phyloP scores from a whole-genome alignment of 2,329 filamentous ascomycete genomes.

The Claviceps pazoutovae region DNA sequence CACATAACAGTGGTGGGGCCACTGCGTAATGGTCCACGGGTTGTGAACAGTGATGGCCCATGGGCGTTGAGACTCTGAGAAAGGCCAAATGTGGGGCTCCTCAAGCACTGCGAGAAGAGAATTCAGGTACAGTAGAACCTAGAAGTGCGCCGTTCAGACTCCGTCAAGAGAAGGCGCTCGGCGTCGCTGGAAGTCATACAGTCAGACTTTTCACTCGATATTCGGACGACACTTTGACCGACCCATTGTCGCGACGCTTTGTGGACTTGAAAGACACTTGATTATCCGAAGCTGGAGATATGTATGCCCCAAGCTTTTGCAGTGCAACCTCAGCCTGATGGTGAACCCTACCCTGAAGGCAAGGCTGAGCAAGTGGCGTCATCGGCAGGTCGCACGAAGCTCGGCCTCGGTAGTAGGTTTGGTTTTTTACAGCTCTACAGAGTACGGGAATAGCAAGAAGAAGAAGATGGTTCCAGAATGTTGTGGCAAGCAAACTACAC shows the following conservation, averaged over 20 bases:
- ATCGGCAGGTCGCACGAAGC: too few species aligned
- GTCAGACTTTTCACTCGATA: too few species aligned
- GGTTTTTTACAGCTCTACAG: too few species aligned
- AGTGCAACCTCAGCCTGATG: neutral
- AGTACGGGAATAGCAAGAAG: too few species aligned
- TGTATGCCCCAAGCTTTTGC: neutral
- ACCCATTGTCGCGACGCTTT: neutral
- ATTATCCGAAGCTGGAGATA: neutral
- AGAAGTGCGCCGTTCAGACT: too few species aligned
- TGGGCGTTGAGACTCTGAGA: neutral
- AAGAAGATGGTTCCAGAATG: too few species aligned
- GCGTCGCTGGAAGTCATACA: too few species aligned
- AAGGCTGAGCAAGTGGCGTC: neutral
- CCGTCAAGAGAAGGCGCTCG: too few species aligned
- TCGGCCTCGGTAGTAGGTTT: too few species aligned
- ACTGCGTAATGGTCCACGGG: conserved; percentile 22
- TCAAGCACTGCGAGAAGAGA: neutral
- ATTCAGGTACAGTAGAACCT: neutral
- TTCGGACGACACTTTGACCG: too few species aligned
- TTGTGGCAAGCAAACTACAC: too few species aligned
- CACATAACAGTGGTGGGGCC: conserved; percentile 18
- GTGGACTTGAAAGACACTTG: neutral
- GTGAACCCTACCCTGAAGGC: neutral
- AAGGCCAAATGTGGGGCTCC: too few species aligned
- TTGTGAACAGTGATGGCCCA: neutral